Base-by-base conservation (phyloP, 768 basidiomycete species). In the Sarcodon aspratus region DNA sequence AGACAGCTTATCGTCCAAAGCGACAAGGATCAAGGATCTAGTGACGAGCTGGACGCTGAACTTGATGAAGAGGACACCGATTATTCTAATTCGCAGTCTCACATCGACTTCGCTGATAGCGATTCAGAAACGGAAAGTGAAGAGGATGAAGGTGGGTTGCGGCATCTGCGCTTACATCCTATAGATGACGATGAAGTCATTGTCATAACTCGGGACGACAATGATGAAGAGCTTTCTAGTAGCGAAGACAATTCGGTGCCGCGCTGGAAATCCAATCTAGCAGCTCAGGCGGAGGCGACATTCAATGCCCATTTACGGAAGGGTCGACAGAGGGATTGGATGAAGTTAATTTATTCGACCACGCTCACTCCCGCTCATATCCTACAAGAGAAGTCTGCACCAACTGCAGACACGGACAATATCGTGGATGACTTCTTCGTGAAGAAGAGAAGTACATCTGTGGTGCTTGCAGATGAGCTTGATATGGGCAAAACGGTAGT, bases 351-450 rank as follows among this genome's bases (percentile, higher is more conserved):
- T 47, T 97, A 97, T 63, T 71, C 73, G 36, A 75, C 75, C 40
- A 62, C 72, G 4, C 72, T 91, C 9, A 75, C 82, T 3, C 84
- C 91, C 0, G 72, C 76, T 48, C 73, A 89, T 57, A 79, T 94
- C 36, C 59, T 84, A 1, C 59, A 62, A 1, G 77, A 75, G 7
- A 61, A 66, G 9, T n/a, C 47, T 27, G 49, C 48, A 18, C 50
- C 46, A n/a, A 15, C 48, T 6, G 53, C 57, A 13, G 58, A 61
- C 11, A 60, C 63, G 3, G 69, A 66, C 9, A 69, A 64, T 27
- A 73, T 74, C 18, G 79, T 79, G 2, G 85, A 87, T 47, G 87
- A 85, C 44, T 83, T 94, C 61, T 91, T 93, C 72, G 73, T 67
- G 11, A 67, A 85, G 55, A 76, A 73, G 56, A 69, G 57, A 53